phyloP scores from a whole-genome alignment of 2,329 filamentous ascomycete species.

The Curvularia lunata region DNA sequence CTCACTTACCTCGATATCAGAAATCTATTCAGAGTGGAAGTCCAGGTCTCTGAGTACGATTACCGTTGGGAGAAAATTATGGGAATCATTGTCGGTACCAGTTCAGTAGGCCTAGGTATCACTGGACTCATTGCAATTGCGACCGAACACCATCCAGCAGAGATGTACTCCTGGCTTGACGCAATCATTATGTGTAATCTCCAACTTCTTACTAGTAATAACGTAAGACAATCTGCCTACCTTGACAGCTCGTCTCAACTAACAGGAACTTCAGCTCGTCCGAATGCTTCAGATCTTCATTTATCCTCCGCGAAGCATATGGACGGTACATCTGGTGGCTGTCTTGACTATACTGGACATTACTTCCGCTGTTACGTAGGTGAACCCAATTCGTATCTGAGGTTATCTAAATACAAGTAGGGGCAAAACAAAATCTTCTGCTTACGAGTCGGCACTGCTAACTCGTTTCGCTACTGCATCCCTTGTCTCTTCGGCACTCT shows the following conservation, averaged over 20 bases:
- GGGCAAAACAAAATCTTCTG: background rate
- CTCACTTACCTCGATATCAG: slow-evolving; percentile 14
- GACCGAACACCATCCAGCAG: slow-evolving; percentile 8
- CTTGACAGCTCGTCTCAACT: background rate
- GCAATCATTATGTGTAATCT: slow-evolving; percentile 16
- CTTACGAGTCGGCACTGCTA: slow-evolving; percentile 9
- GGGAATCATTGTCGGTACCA: slow-evolving; percentile 1
- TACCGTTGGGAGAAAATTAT: slow-evolving; percentile 9
- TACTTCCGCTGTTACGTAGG: slow-evolving; percentile 6
- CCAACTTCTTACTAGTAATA: slow-evolving; percentile 10
- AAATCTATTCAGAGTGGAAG: background rate
- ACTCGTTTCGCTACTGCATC: slow-evolving; percentile 5
- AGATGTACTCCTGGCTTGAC: slow-evolving; percentile 11
- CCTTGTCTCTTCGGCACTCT: slow-evolving; percentile 5
- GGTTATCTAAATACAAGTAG: slow-evolving; percentile 5
- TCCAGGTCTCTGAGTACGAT: background rate
- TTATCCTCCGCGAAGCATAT: slow-evolving; percentile 10
- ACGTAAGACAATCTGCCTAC: slow-evolving; percentile 6
- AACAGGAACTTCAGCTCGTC: slow-evolving; percentile 9
- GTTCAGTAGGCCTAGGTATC: slow-evolving; percentile 2
- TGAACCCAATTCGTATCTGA: background rate
- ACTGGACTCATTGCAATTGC: slow-evolving; percentile 9
- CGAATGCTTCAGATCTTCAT: slow-evolving; percentile 6
- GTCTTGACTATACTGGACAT: slow-evolving; percentile 11
- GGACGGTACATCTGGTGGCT: slow-evolving; percentile 3